A percentile compares a stretch with the other conserved stretches of the same genome.
These are phyloP conservation scores for Microcyclospora tardicrescens DNA, from an alignment of 2,329 filamentous ascomycete species.

Conservation along the genomic window DNA sequence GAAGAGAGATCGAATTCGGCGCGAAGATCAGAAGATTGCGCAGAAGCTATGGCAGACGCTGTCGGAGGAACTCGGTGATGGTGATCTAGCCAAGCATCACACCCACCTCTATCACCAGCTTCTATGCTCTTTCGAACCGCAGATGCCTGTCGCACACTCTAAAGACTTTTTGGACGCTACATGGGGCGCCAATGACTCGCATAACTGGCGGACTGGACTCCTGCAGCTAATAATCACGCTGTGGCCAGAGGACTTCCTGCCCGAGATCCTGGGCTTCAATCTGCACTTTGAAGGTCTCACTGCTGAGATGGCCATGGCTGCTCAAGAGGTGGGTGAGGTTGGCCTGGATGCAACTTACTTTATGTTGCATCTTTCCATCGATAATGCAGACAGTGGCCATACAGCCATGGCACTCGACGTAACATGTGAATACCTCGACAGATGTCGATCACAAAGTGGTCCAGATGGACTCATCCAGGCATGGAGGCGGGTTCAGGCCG, in stretches of 20 bases:
- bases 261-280: slow-evolving; percentile 40
- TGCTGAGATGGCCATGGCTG: slow-evolving; percentile 27
- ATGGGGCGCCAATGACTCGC: slow-evolving; percentile 16
- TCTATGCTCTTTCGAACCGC: no score
- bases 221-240: slow-evolving; percentile 36
- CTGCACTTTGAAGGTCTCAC: slow-evolving; percentile 35
- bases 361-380: slow-evolving; percentile 38
- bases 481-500: no score
- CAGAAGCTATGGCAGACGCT: no score
- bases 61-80: no score
- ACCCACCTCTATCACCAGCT: no score
- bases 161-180: slow-evolving; percentile 19
- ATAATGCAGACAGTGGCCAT: slow-evolving; percentile 38
- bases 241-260: slow-evolving; percentile 37
- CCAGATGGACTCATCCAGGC: no score
- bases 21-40: no score
- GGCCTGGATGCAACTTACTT: slow-evolving; percentile 39
- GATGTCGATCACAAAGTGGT: no score
- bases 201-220: slow-evolving; percentile 34
- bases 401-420: slow-evolving; percentile 35
- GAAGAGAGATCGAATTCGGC: no score
- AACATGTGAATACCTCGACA: no score
- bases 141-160: slow-evolving; percentile 22
- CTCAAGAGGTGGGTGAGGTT: no score
- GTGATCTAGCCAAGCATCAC: no score